Conservation (phyloP, 129 eudicot genomes). For the Mikania micrantha region DNA sequence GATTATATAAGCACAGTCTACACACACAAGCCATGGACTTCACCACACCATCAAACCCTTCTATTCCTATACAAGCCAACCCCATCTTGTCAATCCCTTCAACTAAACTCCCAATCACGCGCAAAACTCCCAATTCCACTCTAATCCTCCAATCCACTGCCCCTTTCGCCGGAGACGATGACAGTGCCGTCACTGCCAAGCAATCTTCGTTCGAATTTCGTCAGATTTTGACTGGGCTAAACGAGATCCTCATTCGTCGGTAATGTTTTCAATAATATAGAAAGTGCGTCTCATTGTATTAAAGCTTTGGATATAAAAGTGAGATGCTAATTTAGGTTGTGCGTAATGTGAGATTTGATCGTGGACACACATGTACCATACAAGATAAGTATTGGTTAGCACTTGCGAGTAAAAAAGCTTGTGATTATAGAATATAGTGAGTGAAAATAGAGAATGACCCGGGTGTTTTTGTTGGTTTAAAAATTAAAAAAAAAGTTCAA, state of each 20-base stretch:
- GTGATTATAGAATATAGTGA: too few relatives aligned
- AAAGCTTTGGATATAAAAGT: not conserved
- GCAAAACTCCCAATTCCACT: slow-evolving; percentile 44
- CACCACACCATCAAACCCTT: slow-evolving; percentile 41
- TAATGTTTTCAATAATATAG: too few relatives aligned
- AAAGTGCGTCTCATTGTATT: not conserved
- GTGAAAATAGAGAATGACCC: too few relatives aligned
- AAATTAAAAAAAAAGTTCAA: too few relatives aligned
- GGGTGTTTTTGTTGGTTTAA: too few relatives aligned
- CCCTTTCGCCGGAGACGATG: not conserved
- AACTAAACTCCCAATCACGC: slow-evolving; percentile 68
- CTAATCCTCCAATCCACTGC: slow-evolving; percentile 12
- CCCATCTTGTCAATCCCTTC: slow-evolving; percentile 27
- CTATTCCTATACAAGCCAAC: slow-evolving; percentile 12
- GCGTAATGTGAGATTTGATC: too few relatives aligned
- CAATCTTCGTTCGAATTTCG: slow-evolving; percentile 58
- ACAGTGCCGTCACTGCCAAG: not conserved
- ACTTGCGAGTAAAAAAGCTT: too few relatives aligned
- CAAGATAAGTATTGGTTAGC: too few relatives aligned
- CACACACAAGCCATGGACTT: slow-evolving; percentile 48
- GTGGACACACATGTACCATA: too few relatives aligned
- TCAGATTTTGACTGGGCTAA: slow-evolving; percentile 68
- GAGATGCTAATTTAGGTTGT: too few relatives aligned
- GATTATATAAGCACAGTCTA: not conserved
- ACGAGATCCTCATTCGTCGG: too few relatives aligned